Percentiles rank a stretch among this genome's conserved stretches.
phyloP scores from a whole-genome alignment of 2,329 filamentous ascomycete species.

The Phialophora verrucosa region DNA sequence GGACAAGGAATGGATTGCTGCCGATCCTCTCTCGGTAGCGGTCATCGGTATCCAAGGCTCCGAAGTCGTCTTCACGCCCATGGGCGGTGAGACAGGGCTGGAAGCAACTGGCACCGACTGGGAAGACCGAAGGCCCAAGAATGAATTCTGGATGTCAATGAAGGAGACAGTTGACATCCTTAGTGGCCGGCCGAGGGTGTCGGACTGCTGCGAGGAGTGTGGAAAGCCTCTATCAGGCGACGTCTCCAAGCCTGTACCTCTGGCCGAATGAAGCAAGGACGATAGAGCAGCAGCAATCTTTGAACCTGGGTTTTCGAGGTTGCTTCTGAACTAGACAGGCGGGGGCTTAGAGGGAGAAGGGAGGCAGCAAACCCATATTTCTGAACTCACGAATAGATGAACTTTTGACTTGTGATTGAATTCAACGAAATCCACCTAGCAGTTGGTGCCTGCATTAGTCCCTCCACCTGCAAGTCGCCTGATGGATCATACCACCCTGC shows the following conservation, averaged over 20 bases:
- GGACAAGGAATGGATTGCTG: conserved; percentile 69
- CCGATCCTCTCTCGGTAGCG: conserved; percentile 73
- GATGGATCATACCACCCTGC: conserved; percentile 4
- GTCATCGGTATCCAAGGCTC: conserved; percentile 95
- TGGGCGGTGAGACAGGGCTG: conserved; percentile 67
- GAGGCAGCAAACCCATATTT: neutral
- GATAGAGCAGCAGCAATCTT: neutral
- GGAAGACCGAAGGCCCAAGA: conserved; percentile 81
- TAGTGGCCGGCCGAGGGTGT: conserved; percentile 67
- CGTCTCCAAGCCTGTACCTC: neutral
- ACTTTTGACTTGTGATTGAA: neutral
- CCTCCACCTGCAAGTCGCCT: neutral
- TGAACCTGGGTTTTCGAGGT: neutral
- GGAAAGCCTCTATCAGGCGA: conserved; percentile 33
- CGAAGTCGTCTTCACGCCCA: conserved; percentile 82
- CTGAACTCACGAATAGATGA: neutral
- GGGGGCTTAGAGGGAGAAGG: neutral
- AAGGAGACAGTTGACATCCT: conserved; percentile 84
- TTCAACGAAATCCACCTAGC: neutral
- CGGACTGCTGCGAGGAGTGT: conserved; percentile 37
- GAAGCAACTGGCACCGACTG: conserved; percentile 91
- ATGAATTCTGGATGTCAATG: conserved; percentile 83
- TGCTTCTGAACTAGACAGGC: neutral
- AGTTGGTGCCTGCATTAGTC: conserved; percentile 1
- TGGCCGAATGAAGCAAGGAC: neutral